Conservation (phyloP, 2,329 filamentous ascomycete species). For the Sporothrix pallida region DNA sequence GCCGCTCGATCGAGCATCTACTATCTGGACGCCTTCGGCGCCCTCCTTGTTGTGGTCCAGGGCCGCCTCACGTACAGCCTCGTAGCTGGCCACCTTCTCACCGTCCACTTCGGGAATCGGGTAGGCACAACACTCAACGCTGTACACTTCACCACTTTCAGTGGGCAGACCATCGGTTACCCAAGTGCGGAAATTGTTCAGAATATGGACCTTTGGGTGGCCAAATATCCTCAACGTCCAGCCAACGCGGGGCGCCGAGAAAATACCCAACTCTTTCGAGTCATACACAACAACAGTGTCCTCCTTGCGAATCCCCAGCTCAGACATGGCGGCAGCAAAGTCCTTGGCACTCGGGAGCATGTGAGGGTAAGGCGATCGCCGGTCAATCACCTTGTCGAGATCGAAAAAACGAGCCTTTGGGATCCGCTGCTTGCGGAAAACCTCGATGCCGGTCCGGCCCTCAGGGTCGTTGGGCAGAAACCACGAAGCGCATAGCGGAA, state of each 20-base stretch:
- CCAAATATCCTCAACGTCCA: constrained; percentile 95
- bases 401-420: constrained; percentile 95
- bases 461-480: constrained; percentile 85
- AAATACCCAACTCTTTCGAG: constrained; percentile 86
- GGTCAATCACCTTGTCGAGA: constrained; percentile 88
- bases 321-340: constrained; percentile 87
- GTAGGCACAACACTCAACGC: constrained; percentile 68
- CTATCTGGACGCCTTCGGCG: constrained; percentile 79
- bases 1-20: constrained; percentile 82
- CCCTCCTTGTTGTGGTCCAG: constrained; percentile 81
- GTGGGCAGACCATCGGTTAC: constrained; percentile 80
- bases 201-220: constrained; percentile 82
- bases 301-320: constrained; percentile 82
- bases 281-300: constrained; percentile 96
- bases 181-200: constrained; percentile 98
- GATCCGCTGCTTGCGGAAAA: constrained; percentile 82
- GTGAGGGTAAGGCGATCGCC: constrained; percentile 87
- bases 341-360: constrained; percentile 86
- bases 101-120: constrained; percentile 65
- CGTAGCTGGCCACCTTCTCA: constrained; percentile 76
- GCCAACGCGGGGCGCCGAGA: constrained; percentile 88
- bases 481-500: constrained; percentile 93
- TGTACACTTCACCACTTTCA: constrained; percentile 77
- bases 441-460: constrained; percentile 76
- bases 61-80: constrained; percentile 79